These are phyloP conservation scores for Dentipellis fragilis DNA, from an alignment of 768 basidiomycete species.

Conservation along the genomic window DNA sequence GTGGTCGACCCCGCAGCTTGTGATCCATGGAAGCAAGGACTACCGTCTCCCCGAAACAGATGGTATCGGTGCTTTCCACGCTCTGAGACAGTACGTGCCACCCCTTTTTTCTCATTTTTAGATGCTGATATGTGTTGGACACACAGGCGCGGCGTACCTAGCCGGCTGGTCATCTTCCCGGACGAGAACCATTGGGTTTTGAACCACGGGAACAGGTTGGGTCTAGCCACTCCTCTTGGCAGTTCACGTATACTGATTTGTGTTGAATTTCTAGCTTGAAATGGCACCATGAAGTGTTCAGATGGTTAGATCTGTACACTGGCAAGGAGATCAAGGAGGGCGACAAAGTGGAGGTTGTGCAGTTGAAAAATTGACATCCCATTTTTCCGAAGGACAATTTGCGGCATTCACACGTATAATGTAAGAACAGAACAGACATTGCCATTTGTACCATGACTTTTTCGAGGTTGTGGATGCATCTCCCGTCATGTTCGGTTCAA, in stretches of 20 bases:
- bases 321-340: conserved; percentile 21
- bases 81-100: conserved; percentile 65
- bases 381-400: not conserved
- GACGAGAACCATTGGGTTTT: conserved; percentile 92
- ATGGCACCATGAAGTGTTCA: conserved; percentile 93
- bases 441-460: too few species aligned
- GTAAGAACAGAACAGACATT: too few species aligned
- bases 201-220: conserved; percentile 65
- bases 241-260: not conserved
- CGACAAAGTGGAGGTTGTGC: not conserved
- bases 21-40: conserved; percentile 84
- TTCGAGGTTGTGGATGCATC: too few species aligned
- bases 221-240: not conserved
- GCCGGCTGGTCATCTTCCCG: conserved; percentile 75
- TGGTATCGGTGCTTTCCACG: conserved; percentile 77
- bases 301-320: conserved; percentile 73
- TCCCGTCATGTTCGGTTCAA: too few species aligned
- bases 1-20: conserved; percentile 79
- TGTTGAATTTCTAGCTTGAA: conserved; percentile 45
- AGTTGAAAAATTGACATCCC: not conserved
- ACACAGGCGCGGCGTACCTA: conserved; percentile 56
- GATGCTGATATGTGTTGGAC: conserved; percentile 1
- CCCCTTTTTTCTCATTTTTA: not conserved
- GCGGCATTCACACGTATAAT: not conserved
- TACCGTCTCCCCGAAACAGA: conserved; percentile 82